These are phyloP conservation scores for Neurospora sp. DNA, from an alignment of 495 filamentous ascomycete species.

Conservation along the genomic window DNA sequence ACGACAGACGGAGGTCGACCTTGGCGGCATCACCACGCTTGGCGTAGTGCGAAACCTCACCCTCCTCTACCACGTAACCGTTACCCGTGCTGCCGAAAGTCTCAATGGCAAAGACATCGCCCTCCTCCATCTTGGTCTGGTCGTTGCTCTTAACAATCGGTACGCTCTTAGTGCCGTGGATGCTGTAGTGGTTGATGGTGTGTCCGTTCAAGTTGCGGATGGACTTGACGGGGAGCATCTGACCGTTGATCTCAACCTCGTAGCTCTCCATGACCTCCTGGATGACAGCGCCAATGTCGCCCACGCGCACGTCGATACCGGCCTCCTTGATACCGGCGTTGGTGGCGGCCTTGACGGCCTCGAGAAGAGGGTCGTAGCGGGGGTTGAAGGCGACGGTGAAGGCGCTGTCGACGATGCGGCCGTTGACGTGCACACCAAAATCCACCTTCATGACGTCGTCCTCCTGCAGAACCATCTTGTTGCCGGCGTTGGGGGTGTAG, in stretches of 20 bases:
- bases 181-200: slow-evolving; percentile 74
- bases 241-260: slow-evolving; percentile 69
- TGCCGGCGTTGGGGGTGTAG: slow-evolving; percentile 85
- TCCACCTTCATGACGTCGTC: slow-evolving; percentile 91
- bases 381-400: slow-evolving; percentile 86
- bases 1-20: slow-evolving; percentile 56
- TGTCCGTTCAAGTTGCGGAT: slow-evolving; percentile 87
- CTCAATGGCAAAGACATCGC: slow-evolving; percentile 86
- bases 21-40: slow-evolving; percentile 53
- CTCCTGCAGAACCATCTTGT: slow-evolving; percentile 69
- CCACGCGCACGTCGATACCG: slow-evolving; percentile 70
- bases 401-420: slow-evolving; percentile 83
- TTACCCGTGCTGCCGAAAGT: slow-evolving; percentile 91
- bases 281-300: slow-evolving; percentile 65
- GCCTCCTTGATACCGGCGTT: slow-evolving; percentile 80
- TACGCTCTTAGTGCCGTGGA: slow-evolving; percentile 81
- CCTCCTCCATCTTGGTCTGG: slow-evolving; percentile 87
- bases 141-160: slow-evolving; percentile 78
- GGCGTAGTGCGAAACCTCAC: slow-evolving; percentile 74
- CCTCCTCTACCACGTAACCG: slow-evolving; percentile 72
- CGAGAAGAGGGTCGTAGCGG: slow-evolving; percentile 72
- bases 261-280: slow-evolving; percentile 89
- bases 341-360: slow-evolving; percentile 75
- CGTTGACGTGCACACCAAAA: slow-evolving; percentile 85
- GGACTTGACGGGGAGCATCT: slow-evolving; percentile 69